A percentile compares a stretch with the other conserved stretches of the same genome.
Evolutionary conservation across 176 grass and related monocot genomes (phyloP).

Genomic region (Musa acuminata): DNA sequence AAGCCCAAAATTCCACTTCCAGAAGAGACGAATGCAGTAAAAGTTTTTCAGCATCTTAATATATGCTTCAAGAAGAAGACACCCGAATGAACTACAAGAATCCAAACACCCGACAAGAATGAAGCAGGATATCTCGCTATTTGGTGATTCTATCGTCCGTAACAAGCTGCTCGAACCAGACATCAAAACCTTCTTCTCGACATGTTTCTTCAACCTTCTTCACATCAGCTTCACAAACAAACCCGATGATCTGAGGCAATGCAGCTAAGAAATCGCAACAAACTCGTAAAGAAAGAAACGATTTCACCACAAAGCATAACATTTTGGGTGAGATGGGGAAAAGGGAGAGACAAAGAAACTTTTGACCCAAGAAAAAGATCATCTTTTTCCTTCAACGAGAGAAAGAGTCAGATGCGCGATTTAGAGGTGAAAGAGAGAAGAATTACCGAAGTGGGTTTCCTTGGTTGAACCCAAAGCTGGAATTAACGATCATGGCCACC

Average conservation of each 20-base stretch:
- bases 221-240: background rate
- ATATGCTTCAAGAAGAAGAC: background rate
- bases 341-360: background rate
- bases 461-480: slow-evolving; percentile 99
- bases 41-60: background rate
- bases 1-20: background rate
- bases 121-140: background rate
- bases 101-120: background rate
- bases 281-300: background rate
- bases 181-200: too few relatives aligned
- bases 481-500: slow-evolving; percentile 99
- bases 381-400: too few relatives aligned
- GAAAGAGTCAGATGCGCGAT: too few relatives aligned
- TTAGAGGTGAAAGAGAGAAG: too few relatives aligned
- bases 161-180: background rate
- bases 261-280: background rate
- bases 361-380: background rate
- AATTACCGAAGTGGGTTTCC: slow-evolving; percentile 81
- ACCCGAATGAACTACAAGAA: background rate
- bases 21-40: background rate
- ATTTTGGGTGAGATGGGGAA: background rate
- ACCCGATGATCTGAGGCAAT: background rate
- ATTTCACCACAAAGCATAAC: background rate
- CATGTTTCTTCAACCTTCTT: too few relatives aligned
- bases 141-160: background rate